A percentile compares a stretch with the other conserved stretches of the same genome.
Conservation (phyloP, 805 yeast genomes). For the Yamadazyma paraphyllophila region DNA sequence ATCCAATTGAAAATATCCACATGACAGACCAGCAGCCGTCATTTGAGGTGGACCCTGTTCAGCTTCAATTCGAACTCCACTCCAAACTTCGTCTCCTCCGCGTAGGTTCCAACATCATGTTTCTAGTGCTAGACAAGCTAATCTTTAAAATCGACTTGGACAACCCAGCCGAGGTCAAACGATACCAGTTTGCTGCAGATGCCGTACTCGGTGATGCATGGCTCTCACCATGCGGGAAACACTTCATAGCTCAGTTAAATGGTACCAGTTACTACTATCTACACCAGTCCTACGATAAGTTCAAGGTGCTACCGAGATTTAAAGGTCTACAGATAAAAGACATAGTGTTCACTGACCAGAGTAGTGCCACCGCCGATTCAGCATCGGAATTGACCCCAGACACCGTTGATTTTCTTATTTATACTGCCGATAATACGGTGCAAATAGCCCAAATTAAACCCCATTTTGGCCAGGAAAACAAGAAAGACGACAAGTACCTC, state of each 20-base stretch:
- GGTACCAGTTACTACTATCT: conserved; percentile 27
- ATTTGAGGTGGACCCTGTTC: conserved; percentile 37
- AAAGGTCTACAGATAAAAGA: conserved; percentile 26
- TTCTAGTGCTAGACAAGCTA: conserved; percentile 19
- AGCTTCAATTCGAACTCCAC: conserved; percentile 35
- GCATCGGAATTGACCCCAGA: not conserved
- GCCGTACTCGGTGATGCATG: conserved; percentile 26
- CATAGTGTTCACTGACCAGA: conserved; percentile 16
- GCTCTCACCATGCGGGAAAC: conserved; percentile 39
- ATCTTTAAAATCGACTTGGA: conserved; percentile 33
- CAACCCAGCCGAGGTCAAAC: conserved; percentile 32
- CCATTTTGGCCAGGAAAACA: conserved; percentile 27
- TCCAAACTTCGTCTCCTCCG: conserved; percentile 22
- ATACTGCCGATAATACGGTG: conserved; percentile 29
- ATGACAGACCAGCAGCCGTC: conserved; percentile 17
- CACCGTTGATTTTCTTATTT: conserved; percentile 31
- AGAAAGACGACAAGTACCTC: conserved; percentile 36
- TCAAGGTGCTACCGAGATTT: conserved; percentile 32
- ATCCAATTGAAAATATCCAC: not conserved
- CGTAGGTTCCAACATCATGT: conserved; percentile 38
- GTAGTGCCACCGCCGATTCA: not conserved
- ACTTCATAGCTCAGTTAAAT: conserved; percentile 30
- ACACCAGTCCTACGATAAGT: conserved; percentile 27
- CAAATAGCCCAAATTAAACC: conserved; percentile 26
- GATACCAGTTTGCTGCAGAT: conserved; percentile 21